Base-by-base conservation (phyloP, 2,329 filamentous ascomycete species). In the Colletotrichum echinochloae region DNA sequence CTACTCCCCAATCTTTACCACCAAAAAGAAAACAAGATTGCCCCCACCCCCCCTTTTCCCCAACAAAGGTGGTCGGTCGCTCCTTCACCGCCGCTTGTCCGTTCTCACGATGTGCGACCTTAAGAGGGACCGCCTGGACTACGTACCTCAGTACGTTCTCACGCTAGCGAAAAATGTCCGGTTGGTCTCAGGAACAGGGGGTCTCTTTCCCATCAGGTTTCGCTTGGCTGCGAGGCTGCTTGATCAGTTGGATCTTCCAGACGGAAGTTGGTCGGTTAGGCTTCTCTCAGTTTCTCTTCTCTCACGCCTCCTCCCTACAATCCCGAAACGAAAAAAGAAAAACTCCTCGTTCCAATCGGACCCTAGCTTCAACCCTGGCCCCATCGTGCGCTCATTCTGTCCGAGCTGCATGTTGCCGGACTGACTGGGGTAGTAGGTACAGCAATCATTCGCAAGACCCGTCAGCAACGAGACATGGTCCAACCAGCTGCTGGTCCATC, bases 161-260 rank as follows among this genome's bases (percentile, higher is more conserved):
- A 63, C 63, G 35, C 66, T 70, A 61, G 66, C 28, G 60, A 14
- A 41, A 60, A 70, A 49, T 55, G 49, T 56, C 56, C 63, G 49
- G 49, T 20, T n/a, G 44, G 66, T 70, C 62, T 65, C 55, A 39
- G 60, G n/a, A 69, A 65, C 61, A 69, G 37, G 52, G 52, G 60
- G 60, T 65, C 28, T 23, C n/a, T 49, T 68, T 68, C 51, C 52
- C 51, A n/a, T 49, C 26, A 12, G 46, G 60, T 33, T n/a, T 59
- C 23, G 35, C 39, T 68, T 54, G 41, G 59, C 44, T 37, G 44
- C 44, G 12, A 44, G 37, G 55, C 55, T 61, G 26, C 37, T 56
- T 60, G 37, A 44, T 59, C 35, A 51, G 52, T 59, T 16, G 14
- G 14, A 28, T 37, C 60, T 52, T 23, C 30, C 28, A 3, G 35